Percentiles rank a stretch among this genome's conserved stretches.
phyloP scores from a whole-genome alignment of 352 stramenopile genomes.

The Phytophthora pistaciae region DNA sequence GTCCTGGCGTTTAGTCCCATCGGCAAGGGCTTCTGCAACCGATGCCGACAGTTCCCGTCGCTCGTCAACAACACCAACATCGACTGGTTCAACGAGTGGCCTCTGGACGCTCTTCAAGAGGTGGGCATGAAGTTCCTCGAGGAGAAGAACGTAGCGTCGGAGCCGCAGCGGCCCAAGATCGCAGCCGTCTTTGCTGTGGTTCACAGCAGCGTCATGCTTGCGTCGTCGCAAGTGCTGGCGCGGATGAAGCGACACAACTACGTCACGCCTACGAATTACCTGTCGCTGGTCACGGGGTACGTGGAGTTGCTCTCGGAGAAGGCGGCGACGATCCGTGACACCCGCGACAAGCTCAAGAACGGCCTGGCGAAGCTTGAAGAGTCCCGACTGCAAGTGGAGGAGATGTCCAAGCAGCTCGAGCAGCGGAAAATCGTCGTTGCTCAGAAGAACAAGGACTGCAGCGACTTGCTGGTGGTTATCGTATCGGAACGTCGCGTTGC shows the following conservation, averaged over 20 bases:
- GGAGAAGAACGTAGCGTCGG: conserved; percentile 82
- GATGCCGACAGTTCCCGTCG: conserved; percentile 92
- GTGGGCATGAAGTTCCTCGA: conserved; percentile 94
- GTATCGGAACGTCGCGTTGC: conserved; percentile 94
- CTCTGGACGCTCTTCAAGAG: conserved; percentile 91
- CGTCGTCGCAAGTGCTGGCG: conserved; percentile 84
- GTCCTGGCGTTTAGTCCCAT: conserved; percentile 95
- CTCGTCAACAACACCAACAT: conserved; percentile 96
- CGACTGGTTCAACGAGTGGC: conserved; percentile 95
- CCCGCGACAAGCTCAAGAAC: conserved; percentile 85
- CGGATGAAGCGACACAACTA: conserved; percentile 96
- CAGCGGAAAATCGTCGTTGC: conserved; percentile 92
- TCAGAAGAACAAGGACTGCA: conserved; percentile 95
- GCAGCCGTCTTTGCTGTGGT: conserved; percentile 91
- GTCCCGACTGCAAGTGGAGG: conserved; percentile 81
- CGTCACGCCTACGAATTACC: conserved; percentile 94
- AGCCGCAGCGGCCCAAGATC: conserved; percentile 84
- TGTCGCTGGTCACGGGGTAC: conserved; percentile 94
- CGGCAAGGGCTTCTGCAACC: conserved; percentile 86
- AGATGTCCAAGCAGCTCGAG: conserved; percentile 89
- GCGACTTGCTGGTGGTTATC: conserved; percentile 95
- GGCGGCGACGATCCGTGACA: conserved; percentile 75
- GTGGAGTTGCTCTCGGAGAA: conserved; percentile 85
- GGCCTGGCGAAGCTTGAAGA: conserved; percentile 87
- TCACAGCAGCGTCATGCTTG: conserved; percentile 88